Evolutionary conservation across 2,329 filamentous ascomycete genomes (phyloP).

Genomic region (Hirsutella thompsonii): DNA sequence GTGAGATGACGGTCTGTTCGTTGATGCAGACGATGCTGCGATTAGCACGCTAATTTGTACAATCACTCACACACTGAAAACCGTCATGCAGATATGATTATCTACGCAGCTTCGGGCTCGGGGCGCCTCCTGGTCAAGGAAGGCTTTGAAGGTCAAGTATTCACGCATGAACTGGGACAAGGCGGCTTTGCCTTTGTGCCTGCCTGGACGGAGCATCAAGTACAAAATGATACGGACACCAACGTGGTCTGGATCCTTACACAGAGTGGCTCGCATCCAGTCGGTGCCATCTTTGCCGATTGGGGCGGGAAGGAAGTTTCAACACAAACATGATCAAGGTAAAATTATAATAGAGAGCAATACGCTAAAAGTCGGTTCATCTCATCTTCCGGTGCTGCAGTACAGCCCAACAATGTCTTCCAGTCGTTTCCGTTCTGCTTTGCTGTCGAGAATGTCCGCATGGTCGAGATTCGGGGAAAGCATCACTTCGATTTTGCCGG

Average conservation of each 20-base stretch:
- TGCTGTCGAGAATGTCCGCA: slow-evolving; percentile 44
- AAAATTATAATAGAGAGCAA: not conserved
- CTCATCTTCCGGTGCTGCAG: slow-evolving; percentile 5
- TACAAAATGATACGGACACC: slow-evolving; percentile 48
- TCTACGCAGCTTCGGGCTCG: slow-evolving; percentile 50
- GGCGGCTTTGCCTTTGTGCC: slow-evolving; percentile 63
- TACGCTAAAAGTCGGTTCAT: not conserved
- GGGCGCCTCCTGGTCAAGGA: slow-evolving; percentile 47
- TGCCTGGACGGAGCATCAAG: slow-evolving; percentile 57
- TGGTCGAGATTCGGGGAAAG: slow-evolving; percentile 52
- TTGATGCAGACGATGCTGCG: no score
- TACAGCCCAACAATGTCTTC: slow-evolving; percentile 15
- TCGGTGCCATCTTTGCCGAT: slow-evolving; percentile 47
- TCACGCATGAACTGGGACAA: slow-evolving; percentile 41
- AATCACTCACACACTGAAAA: not conserved
- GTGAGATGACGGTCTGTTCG: no score
- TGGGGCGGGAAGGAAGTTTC: slow-evolving; percentile 41
- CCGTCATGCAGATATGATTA: slow-evolving; percentile 43
- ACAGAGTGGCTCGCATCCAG: slow-evolving; percentile 45
- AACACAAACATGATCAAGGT: slow-evolving; percentile 1
- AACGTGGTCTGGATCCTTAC: slow-evolving; percentile 55
- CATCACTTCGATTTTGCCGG: slow-evolving; percentile 34
- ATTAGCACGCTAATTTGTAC: not conserved
- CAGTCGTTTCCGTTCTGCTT: slow-evolving; percentile 13
- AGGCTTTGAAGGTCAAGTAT: slow-evolving; percentile 34